Conservation (phyloP, 805 yeast species). For the Diddensiella caesifluorescens region DNA sequence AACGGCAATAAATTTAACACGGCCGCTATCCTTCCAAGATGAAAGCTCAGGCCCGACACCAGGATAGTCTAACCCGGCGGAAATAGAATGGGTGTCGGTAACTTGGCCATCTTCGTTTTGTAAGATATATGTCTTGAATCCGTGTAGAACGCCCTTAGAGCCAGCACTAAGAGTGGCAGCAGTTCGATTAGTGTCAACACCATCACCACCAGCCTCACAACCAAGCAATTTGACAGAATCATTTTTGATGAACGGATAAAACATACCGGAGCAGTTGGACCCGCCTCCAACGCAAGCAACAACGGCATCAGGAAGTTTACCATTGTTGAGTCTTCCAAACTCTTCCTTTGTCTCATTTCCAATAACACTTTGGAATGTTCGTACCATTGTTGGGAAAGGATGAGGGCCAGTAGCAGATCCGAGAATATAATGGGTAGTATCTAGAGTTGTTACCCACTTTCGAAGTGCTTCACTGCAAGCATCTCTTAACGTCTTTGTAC, state of each 20-base stretch:
- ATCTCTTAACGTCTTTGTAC: conserved; percentile 93
- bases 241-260: conserved; percentile 88
- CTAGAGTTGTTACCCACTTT: conserved; percentile 84
- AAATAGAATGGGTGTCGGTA: conserved; percentile 94
- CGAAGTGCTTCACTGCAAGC: conserved; percentile 98
- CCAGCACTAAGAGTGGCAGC: conserved; percentile 96
- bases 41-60: conserved; percentile 99
- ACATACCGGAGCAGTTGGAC: conserved; percentile 92
- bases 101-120: conserved; percentile 94
- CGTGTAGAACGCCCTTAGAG: conserved; percentile 95
- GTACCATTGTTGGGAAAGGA: conserved; percentile 95
- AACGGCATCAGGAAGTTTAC: conserved; percentile 83
- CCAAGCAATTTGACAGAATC: conserved; percentile 74
- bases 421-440: conserved; percentile 87
- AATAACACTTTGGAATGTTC: conserved; percentile 96
- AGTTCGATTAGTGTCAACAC: conserved; percentile 80
- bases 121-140: conserved; percentile 89
- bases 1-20: conserved; percentile 87
- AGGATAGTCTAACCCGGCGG: conserved; percentile 98
- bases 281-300: conserved; percentile 99
- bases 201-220: conserved; percentile 99
- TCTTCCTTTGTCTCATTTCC: conserved; percentile 94
- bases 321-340: conserved; percentile 70
- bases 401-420: conserved; percentile 99
- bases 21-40: conserved; percentile 87